Base-by-base conservation (phyloP, 129 eudicot genomes). In the Saussurea involucrata region DNA sequence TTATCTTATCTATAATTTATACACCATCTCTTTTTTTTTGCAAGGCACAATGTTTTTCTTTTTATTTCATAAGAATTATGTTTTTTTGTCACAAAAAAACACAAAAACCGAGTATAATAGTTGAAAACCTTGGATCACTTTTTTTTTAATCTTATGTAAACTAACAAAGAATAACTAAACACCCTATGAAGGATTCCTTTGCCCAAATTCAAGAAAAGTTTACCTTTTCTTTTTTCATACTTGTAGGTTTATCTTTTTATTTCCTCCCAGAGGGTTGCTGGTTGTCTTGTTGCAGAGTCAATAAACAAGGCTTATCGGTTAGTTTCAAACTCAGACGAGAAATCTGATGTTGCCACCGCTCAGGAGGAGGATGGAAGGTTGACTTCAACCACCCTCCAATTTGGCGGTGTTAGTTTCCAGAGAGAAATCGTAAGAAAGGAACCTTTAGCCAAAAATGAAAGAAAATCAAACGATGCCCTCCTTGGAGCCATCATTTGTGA, bases 171-270 rank as follows among this genome's bases (percentile, higher is more conserved):
- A 15, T 21, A 49, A 49, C 58, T 21, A 49, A 49, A 49, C 18
- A 46, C 57, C 57, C 18, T 46, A 13, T 46, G 57, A 46, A 46
- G 20, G 57, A 46, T 17, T 20, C 57, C 57, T 46, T 46, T 46
- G 15, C 57, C 57, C 13, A 55, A 22, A 25, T 4, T 49, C 3
- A 10, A 42, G 5, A 25, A 18, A 22, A 11, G 4, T 70, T 78
- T 32, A 69, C 65, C 18, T 25, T 37, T 28, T 37, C 11, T 13
- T 18, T 53, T 64, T 66, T 66, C 66, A 5, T 53, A 20, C 9
- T 66, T 76, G 63, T 81, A 87, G 97, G 97, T 87, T n/a, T 87
- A 87, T 81, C 87, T 92, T 29, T 92, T 67, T 76, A 72, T 85
- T 22, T 81, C 88, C 11, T 89, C 95, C 71, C 87, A 82, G 73